Percentiles rank a stretch among this genome's conserved stretches.
These are phyloP conservation scores for Parachaetomium inaequale DNA, from an alignment of 495 filamentous ascomycete species.

Conservation along the genomic window DNA sequence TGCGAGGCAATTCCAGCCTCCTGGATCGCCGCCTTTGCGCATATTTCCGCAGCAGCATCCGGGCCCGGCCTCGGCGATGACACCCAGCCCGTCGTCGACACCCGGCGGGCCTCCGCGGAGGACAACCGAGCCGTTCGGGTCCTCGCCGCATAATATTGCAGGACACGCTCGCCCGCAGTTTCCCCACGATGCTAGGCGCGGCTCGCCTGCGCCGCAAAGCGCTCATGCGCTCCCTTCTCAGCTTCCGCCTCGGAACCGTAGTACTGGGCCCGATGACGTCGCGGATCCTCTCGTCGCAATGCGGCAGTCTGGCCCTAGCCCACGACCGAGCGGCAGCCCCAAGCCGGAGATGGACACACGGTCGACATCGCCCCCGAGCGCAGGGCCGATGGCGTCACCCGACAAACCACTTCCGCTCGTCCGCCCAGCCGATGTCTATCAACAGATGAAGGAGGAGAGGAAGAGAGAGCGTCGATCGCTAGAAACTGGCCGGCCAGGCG, in stretches of 20 bases:
- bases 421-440: conserved; percentile 76
- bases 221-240: conserved; percentile 30
- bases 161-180: neutral
- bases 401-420: conserved; percentile 59
- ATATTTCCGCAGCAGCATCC: conserved; percentile 22
- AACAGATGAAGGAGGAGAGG: conserved; percentile 64
- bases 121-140: conserved; percentile 13
- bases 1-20: conserved; percentile 14
- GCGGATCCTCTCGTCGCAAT: conserved; percentile 9
- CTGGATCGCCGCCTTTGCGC: conserved; percentile 20
- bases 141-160: neutral
- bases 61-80: too few species aligned
- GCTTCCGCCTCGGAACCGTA: conserved; percentile 60
- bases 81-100: conserved; percentile 6
- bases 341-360: conserved; percentile 33
- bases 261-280: conserved; percentile 39
- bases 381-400: conserved; percentile 24
- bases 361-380: conserved; percentile 35
- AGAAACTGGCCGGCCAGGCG: conserved; percentile 49
- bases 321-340: neutral
- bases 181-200: conserved; percentile 14
- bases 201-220: conserved; percentile 23
- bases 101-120: conserved; percentile 14
- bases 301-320: conserved; percentile 20
- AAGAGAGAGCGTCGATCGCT: conserved; percentile 52